These are phyloP conservation scores for Ceratobasidium sp. DNA, from an alignment of 1,284 basidiomycete genomes.

Conservation along the genomic window DNA sequence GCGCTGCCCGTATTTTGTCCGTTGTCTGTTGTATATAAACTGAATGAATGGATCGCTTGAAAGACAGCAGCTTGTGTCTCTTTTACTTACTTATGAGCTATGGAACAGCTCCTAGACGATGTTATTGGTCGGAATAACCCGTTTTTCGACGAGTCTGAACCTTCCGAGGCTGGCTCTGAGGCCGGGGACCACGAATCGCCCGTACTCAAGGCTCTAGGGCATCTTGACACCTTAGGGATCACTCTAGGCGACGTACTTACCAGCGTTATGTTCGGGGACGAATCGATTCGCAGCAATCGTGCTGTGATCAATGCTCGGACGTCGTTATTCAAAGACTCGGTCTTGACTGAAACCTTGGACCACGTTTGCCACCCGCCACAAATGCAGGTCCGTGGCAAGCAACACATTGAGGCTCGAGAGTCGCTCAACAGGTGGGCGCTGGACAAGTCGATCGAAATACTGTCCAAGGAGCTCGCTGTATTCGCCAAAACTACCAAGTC, in stretches of 20 bases:
- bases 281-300: background rate
- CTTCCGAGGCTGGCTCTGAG: background rate
- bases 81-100: too few relatives aligned
- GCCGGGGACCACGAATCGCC: background rate
- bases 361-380: background rate
- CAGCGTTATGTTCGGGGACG: background rate
- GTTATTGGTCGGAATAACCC: background rate
- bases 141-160: background rate
- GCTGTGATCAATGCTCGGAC: background rate
- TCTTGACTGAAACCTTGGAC: background rate
- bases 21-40: too few relatives aligned
- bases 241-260: background rate
- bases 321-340: background rate
- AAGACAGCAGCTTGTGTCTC: too few relatives aligned
- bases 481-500: constrained; percentile 1
- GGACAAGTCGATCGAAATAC: background rate
- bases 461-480: background rate
- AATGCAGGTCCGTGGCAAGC: background rate
- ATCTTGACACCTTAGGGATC: background rate
- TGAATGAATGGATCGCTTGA: too few relatives aligned
- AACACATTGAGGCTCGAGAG: background rate
- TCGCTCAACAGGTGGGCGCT: background rate
- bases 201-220: background rate
- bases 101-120: constrained; percentile 1
- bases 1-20: too few relatives aligned